Conservation (phyloP, 2,329 filamentous ascomycete genomes). For the Alternaria atra region DNA sequence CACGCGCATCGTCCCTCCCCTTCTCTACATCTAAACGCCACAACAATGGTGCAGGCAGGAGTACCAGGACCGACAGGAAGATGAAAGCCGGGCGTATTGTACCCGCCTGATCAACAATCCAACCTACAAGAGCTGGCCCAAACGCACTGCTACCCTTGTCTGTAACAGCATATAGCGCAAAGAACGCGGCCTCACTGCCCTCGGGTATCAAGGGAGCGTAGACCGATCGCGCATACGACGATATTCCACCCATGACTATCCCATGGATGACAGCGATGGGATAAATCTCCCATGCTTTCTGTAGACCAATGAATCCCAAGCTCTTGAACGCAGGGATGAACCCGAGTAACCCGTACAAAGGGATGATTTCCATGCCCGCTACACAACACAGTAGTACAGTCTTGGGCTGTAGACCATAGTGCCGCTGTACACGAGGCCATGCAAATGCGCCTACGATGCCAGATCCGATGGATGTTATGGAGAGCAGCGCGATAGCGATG, state of each 20-base stretch:
- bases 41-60: constrained; percentile 80
- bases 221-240: constrained; percentile 86
- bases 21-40: constrained; percentile 79
- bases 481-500: constrained; percentile 85
- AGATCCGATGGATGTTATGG: constrained; percentile 83
- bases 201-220: constrained; percentile 91
- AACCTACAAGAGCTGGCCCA: constrained; percentile 87
- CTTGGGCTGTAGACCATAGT: constrained; percentile 73
- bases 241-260: constrained; percentile 85
- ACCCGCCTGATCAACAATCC: constrained; percentile 75
- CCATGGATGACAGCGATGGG: constrained; percentile 86
- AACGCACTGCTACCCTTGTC: constrained; percentile 94
- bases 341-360: constrained; percentile 84
- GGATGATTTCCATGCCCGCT: constrained; percentile 85
- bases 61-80: constrained; percentile 81
- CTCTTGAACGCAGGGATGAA: constrained; percentile 78
- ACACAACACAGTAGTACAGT: constrained; percentile 88
- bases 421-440: constrained; percentile 80
- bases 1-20: constrained; percentile 49
- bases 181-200: constrained; percentile 91
- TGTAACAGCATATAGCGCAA: constrained; percentile 92
- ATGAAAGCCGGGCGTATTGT: constrained; percentile 72
- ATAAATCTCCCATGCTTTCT: constrained; percentile 93
- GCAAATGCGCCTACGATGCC: constrained; percentile 88
- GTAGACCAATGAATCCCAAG: constrained; percentile 80